Evolutionary conservation across 2,329 filamentous ascomycete genomes (phyloP), one percentile per base, ranked within the genome.

Genomic region (Pseudonectria foliicola): DNA sequence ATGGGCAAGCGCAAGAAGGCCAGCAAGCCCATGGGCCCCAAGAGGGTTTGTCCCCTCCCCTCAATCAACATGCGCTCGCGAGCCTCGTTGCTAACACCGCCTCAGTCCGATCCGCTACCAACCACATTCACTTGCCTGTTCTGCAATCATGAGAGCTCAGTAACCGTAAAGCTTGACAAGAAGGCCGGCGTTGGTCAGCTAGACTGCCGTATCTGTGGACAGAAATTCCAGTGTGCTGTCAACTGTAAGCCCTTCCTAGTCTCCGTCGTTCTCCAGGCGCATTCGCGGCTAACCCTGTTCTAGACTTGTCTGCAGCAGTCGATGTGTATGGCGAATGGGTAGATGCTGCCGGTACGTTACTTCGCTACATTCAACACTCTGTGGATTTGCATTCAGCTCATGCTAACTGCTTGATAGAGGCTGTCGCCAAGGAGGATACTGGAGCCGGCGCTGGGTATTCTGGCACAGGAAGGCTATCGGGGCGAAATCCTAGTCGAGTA

Each of bases 291-390:
- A 33, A 43, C 15, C 34, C 38, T 31, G 27, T 26, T 36, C 11
- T 31, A 94, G 87, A 93, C 60, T 78, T 96, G 16, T 93, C 86
- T 16, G 85, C 85, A 11, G 77, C 87, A 1, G 88, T 98, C 30
- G 92, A 98, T 57, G 90, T 98, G 7, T 98, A 98, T 57, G 85
- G 86, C 24, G 92, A 96, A 61, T 98, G 92, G 92, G 86, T 98
- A 44, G 92, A 98, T 64, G 92, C 92, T 45, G 68, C 75, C 44
- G 71, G 75, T 77, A 63, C 44, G 64, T 13, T 27, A 23, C 29
- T 39, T 27, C 29, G 14, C 39, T 29, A 28, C 29, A 13, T 4
- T 7, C 14, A 36, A 21, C 18, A 8, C 18, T 21, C 5, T 21
- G 5, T 33, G 31, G 15, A 27, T 13, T 13, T 16, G n/a, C 18